Evolutionary conservation across 257 asterid genomes (phyloP).

Genomic region (Solanum sejunctum): DNA sequence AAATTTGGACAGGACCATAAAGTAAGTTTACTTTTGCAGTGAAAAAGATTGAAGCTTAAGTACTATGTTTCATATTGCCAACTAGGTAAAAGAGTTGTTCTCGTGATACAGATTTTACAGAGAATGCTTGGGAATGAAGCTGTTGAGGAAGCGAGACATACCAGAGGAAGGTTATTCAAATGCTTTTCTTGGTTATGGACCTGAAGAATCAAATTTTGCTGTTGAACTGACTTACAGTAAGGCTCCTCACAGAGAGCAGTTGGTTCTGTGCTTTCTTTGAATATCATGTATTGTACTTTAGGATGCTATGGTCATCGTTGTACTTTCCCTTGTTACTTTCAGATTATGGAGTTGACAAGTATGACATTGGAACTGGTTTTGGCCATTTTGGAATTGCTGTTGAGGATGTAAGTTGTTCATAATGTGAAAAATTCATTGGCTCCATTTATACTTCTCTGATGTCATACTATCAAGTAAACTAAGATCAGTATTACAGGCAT

Average conservation of each 20-base stretch:
- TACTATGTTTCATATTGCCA: background rate
- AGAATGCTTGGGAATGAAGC: conserved; percentile 43
- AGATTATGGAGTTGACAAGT: conserved; percentile 39
- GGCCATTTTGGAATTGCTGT: conserved; percentile 40
- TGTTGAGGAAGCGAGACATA: conserved; percentile 36
- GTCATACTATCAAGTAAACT: background rate
- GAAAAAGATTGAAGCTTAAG: background rate
- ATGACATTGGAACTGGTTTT: conserved; percentile 41
- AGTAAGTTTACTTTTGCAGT: conserved; percentile 4
- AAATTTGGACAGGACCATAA: conserved; percentile 32
- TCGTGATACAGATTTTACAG: conserved; percentile 28
- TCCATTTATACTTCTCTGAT: background rate
- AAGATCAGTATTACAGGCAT: background rate
- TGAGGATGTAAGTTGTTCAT: conserved; percentile 24
- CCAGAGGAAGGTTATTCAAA: conserved; percentile 37
- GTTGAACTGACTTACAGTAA: conserved; percentile 42
- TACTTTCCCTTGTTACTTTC: conserved; percentile 14
- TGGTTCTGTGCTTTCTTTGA: background rate
- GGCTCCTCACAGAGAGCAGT: conserved; percentile 3
- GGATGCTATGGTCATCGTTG: background rate
- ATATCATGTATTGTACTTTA: background rate
- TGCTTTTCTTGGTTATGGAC: conserved; percentile 43
- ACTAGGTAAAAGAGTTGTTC: background rate
- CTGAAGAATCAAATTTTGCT: conserved; percentile 32
- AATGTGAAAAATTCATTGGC: background rate